Conservation (phyloP, 23 red algal genomes). For the Cyanidioschyzon merolae region DNA sequence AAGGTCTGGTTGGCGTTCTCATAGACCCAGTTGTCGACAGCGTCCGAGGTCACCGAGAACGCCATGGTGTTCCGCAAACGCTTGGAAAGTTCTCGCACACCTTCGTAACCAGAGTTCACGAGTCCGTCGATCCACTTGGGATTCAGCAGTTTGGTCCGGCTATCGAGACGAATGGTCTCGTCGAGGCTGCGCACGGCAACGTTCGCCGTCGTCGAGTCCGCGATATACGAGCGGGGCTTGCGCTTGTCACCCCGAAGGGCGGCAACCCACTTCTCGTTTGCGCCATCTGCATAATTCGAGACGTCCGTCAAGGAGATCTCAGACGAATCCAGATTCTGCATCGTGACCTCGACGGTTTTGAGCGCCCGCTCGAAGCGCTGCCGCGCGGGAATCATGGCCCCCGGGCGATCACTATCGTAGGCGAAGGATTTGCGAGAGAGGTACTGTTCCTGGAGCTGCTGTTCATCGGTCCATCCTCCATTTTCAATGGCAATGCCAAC, state of each 20-base stretch:
- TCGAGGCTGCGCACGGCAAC: conserved; percentile 73
- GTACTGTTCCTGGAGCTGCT: conserved; percentile 98
- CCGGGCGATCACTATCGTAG: conserved; percentile 83
- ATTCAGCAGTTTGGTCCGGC: conserved; percentile 90
- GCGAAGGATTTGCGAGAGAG: conserved; percentile 90
- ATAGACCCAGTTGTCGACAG: conserved; percentile 97
- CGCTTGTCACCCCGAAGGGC: conserved; percentile 68
- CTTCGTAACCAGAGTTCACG: conserved; percentile 81
- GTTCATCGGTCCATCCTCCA: conserved; percentile 94
- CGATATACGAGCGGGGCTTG: conserved; percentile 78
- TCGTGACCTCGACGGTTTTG: conserved; percentile 55
- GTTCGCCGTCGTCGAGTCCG: conserved; percentile 94
- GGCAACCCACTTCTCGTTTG: conserved; percentile 75
- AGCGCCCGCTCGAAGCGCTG: conserved; percentile 70
- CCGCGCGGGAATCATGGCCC: conserved; percentile 68
- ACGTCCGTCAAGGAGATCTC: conserved; percentile 98
- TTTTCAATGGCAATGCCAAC: conserved; percentile 89
- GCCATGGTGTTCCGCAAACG: conserved; percentile 90
- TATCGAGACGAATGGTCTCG: conserved; percentile 86
- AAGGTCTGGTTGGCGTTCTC: conserved; percentile 95
- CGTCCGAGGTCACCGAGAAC: conserved; percentile 73
- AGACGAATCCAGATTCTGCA: conserved; percentile 93
- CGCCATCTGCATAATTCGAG: conserved; percentile 83
- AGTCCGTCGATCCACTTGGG: conserved; percentile 99
- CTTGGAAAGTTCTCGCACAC: conserved; percentile 81